These are phyloP conservation scores for Penicillium angulare DNA, from an alignment of 495 filamentous ascomycete species.

Conservation along the genomic window DNA sequence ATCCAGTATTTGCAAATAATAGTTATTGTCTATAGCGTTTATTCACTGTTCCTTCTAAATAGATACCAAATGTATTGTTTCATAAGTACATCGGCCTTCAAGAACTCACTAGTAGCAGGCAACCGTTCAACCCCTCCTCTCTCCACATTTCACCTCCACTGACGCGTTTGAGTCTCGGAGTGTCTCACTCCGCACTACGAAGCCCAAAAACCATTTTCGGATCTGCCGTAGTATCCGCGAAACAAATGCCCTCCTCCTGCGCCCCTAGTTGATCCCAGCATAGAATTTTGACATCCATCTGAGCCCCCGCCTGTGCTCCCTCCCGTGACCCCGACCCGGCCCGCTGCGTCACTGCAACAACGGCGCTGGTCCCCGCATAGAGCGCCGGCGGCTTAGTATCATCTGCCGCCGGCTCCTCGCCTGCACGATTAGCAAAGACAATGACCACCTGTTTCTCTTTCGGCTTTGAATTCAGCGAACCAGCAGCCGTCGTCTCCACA, in stretches of 20 bases:
- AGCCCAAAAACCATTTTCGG: constrained; percentile 44
- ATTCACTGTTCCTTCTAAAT: background rate
- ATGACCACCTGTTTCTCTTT: constrained; percentile 61
- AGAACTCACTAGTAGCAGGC: background rate
- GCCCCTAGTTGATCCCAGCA: constrained; percentile 50
- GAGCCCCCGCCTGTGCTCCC: constrained; percentile 15
- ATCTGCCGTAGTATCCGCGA: constrained; percentile 46
- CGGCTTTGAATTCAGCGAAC: background rate
- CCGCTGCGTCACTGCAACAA: constrained; percentile 66
- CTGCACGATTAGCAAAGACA: constrained; percentile 80
- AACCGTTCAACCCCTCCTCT: background rate
- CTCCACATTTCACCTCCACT: constrained; percentile 1
- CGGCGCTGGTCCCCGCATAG: constrained; percentile 85
- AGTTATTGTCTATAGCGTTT: too few relatives aligned
- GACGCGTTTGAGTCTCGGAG: constrained; percentile 8
- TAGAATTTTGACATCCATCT: constrained; percentile 41
- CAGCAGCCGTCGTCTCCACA: constrained; percentile 3
- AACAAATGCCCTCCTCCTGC: constrained; percentile 44
- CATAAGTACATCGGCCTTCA: background rate
- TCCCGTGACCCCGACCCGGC: constrained; percentile 18
- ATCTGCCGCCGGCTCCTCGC: constrained; percentile 61
- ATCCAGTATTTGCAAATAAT: too few relatives aligned
- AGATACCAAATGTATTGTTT: too few relatives aligned
- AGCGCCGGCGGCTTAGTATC: constrained; percentile 32
- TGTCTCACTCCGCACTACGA: constrained; percentile 7